phyloP scores from a whole-genome alignment of 306 rosid species.

The Prunus mongolica region DNA sequence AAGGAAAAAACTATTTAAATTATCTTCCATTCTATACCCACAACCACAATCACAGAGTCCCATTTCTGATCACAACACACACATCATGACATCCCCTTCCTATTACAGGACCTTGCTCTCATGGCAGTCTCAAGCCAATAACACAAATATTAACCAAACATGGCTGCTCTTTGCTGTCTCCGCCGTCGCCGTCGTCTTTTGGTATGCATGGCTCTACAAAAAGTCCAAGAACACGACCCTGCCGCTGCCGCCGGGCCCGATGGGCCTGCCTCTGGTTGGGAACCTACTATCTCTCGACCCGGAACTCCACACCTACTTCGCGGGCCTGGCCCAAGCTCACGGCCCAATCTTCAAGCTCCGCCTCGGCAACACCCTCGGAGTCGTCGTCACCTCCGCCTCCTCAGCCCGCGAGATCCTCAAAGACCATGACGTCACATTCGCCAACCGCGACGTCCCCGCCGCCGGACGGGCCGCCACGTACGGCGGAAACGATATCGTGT shows the following conservation, averaged over 20 bases:
- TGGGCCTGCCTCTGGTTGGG: constrained; percentile 60
- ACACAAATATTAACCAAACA: not conserved
- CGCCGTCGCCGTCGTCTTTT: not conserved
- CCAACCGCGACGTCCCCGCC: constrained; percentile 71
- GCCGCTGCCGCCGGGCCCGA: constrained; percentile 60
- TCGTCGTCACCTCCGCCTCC: constrained; percentile 51
- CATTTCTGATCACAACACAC: not conserved
- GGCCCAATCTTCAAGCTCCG: constrained; percentile 69
- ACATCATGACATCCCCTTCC: not conserved
- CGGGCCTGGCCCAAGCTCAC: constrained; percentile 34
- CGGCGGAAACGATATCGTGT: constrained; percentile 60
- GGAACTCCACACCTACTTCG: constrained; percentile 70
- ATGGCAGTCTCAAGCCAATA: not conserved
- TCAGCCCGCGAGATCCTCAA: constrained; percentile 53
- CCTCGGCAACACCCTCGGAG: constrained; percentile 50
- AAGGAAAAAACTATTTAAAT: no score
- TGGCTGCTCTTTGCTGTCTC: constrained; percentile 2
- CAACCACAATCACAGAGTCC: no score
- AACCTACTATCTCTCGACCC: constrained; percentile 68
- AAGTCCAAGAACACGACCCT: not conserved
- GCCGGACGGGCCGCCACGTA: constrained; percentile 30
- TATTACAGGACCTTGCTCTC: not conserved
- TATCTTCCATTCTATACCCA: no score
- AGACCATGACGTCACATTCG: constrained; percentile 58
- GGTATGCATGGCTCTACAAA: constrained; percentile 16